phyloP scores from a whole-genome alignment of 768 basidiomycete genomes.

The Kwoniella dendrophila region DNA sequence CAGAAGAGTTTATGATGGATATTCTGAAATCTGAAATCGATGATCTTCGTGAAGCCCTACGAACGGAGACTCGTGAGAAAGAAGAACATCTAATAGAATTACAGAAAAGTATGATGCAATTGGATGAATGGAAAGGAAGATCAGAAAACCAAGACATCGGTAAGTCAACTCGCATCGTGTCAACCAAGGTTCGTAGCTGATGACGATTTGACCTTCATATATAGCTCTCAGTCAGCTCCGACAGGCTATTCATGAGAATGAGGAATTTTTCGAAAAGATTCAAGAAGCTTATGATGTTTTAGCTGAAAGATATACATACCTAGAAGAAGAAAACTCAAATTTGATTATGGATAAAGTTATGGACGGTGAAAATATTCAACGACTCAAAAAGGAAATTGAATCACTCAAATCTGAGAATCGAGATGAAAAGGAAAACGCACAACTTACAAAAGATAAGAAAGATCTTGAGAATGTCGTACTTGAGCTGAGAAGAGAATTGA shows the following conservation, averaged over 20 bases:
- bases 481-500: conserved; percentile 14
- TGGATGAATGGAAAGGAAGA: conserved; percentile 6
- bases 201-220: background rate
- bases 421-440: background rate
- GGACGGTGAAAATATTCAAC: background rate
- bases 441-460: conserved; percentile 2
- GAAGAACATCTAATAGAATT: conserved; percentile 9
- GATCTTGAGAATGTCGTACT: conserved; percentile 11
- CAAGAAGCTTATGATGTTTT: conserved; percentile 33
- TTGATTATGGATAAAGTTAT: background rate
- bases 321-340: conserved; percentile 22
- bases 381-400: background rate
- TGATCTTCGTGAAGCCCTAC: background rate
- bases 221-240: conserved; percentile 18
- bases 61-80: conserved; percentile 14
- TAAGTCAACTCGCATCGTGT: conserved; percentile 1
- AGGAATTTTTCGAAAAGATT: conserved; percentile 33
- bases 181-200: background rate
- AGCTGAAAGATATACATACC: conserved; percentile 19
- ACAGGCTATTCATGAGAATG: conserved; percentile 34
- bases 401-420: background rate
- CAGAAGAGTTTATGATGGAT: conserved; percentile 18
- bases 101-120: background rate
- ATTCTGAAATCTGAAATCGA: conserved; percentile 9
- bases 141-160: conserved; percentile 9